A percentile compares a stretch with the other conserved stretches of the same genome.
phyloP scores from a whole-genome alignment of 202 grass and related monocot species.

The Brachypodium distachyon region DNA sequence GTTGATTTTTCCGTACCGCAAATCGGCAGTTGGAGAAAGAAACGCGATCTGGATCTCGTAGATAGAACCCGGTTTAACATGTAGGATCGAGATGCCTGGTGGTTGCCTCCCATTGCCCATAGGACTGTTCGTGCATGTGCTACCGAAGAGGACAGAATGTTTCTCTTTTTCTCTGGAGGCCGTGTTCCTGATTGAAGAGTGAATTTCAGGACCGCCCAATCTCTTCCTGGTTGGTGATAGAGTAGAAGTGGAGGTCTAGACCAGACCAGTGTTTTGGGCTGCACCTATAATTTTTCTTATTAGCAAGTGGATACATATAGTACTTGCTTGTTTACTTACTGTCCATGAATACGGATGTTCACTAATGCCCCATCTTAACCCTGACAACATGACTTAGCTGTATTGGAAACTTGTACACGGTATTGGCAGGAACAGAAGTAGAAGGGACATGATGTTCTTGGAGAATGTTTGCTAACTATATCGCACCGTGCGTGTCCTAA shows the following conservation, averaged over 20 bases:
- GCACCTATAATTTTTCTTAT: not conserved
- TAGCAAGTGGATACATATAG: too few species aligned
- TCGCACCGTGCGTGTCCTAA: not conserved
- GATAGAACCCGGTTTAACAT: not conserved
- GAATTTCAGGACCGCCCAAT: not conserved
- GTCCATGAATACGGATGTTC: not conserved
- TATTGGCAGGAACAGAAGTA: not conserved
- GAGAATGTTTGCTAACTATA: not conserved
- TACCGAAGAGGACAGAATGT: not conserved
- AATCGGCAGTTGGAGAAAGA: not conserved
- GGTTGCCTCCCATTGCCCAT: not conserved
- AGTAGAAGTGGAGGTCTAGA: not conserved
- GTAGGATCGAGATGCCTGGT: not conserved
- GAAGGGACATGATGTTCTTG: not conserved
- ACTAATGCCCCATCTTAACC: not conserved
- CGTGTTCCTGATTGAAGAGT: not conserved
- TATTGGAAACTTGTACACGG: not conserved
- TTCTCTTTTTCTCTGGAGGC: too few species aligned
- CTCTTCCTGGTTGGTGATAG: not conserved
- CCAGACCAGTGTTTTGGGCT: not conserved
- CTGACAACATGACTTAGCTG: not conserved
- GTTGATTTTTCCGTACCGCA: not conserved
- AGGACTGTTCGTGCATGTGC: not conserved
- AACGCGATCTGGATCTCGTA: conserved; percentile 26
- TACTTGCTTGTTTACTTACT: not conserved